phyloP scores from a whole-genome alignment of 495 filamentous ascomycete species.

The Penicillium soppii region DNA sequence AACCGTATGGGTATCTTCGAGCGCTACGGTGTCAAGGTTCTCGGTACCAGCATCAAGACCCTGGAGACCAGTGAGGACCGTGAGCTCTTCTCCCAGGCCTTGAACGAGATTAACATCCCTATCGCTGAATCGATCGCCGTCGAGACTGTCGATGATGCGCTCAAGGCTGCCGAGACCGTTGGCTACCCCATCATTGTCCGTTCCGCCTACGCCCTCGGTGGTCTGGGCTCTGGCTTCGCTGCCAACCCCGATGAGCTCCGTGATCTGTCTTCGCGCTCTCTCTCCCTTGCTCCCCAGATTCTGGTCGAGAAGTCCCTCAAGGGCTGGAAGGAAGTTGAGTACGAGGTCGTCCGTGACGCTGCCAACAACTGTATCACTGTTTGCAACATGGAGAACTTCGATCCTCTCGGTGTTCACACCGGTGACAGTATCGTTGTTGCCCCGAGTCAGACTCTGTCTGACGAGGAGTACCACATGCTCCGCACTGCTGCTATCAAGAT shows the following conservation, averaged over 20 bases:
- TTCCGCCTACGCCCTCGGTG: conserved; percentile 92
- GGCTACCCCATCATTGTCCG: conserved; percentile 98
- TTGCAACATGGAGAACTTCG: conserved; percentile 99
- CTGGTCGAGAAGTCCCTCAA: conserved; percentile 99
- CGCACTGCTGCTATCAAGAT: conserved; percentile 95
- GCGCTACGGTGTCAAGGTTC: conserved; percentile 87
- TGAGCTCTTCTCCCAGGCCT: conserved; percentile 89
- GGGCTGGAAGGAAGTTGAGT: conserved; percentile 98
- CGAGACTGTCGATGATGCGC: conserved; percentile 82
- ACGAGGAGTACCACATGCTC: conserved; percentile 99
- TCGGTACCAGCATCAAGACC: conserved; percentile 92
- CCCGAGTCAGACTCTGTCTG: conserved; percentile 90
- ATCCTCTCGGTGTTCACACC: conserved; percentile 93
- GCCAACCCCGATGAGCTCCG: conserved; percentile 89
- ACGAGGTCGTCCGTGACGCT: conserved; percentile 93
- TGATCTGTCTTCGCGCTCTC: conserved; percentile 86
- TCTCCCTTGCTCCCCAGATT: conserved; percentile 95
- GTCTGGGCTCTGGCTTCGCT: conserved; percentile 96
- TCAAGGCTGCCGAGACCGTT: conserved; percentile 78
- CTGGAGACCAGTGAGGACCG: conserved; percentile 93
- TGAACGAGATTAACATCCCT: conserved; percentile 92
- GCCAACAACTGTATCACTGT: conserved; percentile 98
- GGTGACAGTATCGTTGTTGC: conserved; percentile 97
- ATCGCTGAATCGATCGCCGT: conserved; percentile 96
- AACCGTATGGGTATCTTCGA: conserved; percentile 94